Evolutionary conservation across 2,329 filamentous ascomycete species (phyloP), one percentile per base, ranked within the genome.

Genomic region (Calonectria pteridis): DNA sequence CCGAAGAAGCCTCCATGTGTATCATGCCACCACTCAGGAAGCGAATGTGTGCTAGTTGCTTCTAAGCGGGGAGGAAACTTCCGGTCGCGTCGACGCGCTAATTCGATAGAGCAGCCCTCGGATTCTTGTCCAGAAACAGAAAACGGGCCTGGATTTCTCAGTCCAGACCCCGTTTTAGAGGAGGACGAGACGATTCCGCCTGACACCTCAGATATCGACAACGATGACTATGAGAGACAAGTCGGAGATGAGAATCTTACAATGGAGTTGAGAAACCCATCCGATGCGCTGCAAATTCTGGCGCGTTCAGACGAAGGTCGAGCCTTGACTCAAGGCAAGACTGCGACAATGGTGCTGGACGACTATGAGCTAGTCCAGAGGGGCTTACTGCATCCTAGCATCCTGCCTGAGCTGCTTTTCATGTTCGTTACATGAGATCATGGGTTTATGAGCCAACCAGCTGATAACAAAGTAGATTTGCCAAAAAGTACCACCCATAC

Each of bases 251-350:
- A 51, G 6, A 59, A 67, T 35, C 29, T 73, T 2, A 43, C 58
- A 23, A 70, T 70, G 63, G 73, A 75, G 29, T 55, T 76, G 37
- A 35, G 74, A 40, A 76, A 76, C 23, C 74, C 74, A 6, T 76
- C 74, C 29, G 74, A 76, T 53, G 74, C 74, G 7, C 37, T 76
- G 23, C 74, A 76, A 51, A 76, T 76, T 18, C 43, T 76, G 20
- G 68, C 68, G 14, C 71, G 55, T 28, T 67, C 67, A 2, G 49
- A 58, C 10, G 71, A 73, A 10, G 28, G 50, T 23, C 40, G 46
- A 4, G 43, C 43, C 6, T 29, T 26, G 6, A 66, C 14, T 28
- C 29, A 50, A 33, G 31, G 46, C 28, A 35, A 26, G 46, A 49
- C 63, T 35, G 35, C 43, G 1, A 66, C 40, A 37, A 50, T 50